phyloP scores from a whole-genome alignment of 768 basidiomycete species.

The Lactifluus rugatus region DNA sequence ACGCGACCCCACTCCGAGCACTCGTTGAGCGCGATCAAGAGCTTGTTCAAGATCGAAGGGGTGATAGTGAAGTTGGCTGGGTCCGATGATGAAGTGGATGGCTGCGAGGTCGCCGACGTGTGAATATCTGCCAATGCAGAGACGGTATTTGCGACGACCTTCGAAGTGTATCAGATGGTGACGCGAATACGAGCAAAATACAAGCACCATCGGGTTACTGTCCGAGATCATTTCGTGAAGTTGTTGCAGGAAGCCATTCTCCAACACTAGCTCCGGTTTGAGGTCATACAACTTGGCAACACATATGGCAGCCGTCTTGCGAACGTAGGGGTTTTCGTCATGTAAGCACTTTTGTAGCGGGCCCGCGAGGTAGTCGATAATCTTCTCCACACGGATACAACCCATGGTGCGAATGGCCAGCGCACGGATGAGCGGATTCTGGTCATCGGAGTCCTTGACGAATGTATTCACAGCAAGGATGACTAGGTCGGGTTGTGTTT shows the following conservation, averaged over 20 bases:
- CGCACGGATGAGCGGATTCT: conserved; percentile 93
- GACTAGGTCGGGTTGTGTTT: conserved; percentile 97
- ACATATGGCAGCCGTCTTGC: conserved; percentile 94
- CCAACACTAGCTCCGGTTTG: conserved; percentile 89
- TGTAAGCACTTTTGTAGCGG: conserved; percentile 85
- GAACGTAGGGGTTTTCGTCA: conserved; percentile 97
- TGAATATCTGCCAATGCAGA: conserved; percentile 92
- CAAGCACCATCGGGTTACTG: conserved; percentile 87
- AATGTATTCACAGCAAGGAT: conserved; percentile 99
- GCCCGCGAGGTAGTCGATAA: conserved; percentile 96
- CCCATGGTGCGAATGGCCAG: conserved; percentile 98
- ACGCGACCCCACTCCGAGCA: conserved; percentile 99
- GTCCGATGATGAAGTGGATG: conserved; percentile 45
- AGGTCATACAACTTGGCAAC: conserved; percentile 97
- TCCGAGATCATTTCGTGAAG: conserved; percentile 91
- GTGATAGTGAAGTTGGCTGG: conserved; percentile 76
- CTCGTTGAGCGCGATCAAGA: conserved; percentile 92
- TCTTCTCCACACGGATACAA: conserved; percentile 93
- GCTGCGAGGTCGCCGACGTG: conserved; percentile 48
- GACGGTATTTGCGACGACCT: conserved; percentile 98
- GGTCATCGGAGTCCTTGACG: conserved; percentile 94
- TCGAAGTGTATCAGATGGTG: conserved; percentile 2
- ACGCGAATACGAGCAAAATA: not conserved
- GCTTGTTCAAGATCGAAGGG: conserved; percentile 70
- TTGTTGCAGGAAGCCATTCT: conserved; percentile 87